Percentiles rank a stretch among this genome's conserved stretches.
These are phyloP conservation scores for Viridothelium virens DNA, from an alignment of 495 filamentous ascomycete species.

Conservation along the genomic window DNA sequence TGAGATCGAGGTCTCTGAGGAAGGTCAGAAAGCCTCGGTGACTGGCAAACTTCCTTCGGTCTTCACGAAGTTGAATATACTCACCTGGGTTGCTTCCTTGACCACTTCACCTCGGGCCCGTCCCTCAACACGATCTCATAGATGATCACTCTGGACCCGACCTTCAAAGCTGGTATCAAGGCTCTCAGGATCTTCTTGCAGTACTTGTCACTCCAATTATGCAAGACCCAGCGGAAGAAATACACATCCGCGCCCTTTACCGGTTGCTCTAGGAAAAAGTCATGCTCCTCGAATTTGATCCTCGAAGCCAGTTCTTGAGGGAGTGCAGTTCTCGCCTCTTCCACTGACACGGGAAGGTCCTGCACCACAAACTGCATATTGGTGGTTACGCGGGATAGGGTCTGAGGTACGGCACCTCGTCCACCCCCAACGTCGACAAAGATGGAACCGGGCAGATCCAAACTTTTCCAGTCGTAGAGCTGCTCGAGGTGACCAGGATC, in stretches of 20 bases:
- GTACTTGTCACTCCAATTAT: slow-evolving; percentile 42
- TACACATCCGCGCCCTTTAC: slow-evolving; percentile 36
- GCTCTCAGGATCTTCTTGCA: slow-evolving; percentile 33
- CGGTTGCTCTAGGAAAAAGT: slow-evolving; percentile 40
- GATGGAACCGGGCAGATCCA: no score
- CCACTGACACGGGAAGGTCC: slow-evolving; percentile 9
- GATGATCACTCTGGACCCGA: slow-evolving; percentile 14
- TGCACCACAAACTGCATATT: slow-evolving; percentile 15
- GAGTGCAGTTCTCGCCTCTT: not conserved
- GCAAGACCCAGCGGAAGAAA: slow-evolving; percentile 38
- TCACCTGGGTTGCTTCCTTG: no score
- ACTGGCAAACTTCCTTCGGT: no score
- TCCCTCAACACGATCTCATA: not conserved
- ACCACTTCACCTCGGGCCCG: no score
- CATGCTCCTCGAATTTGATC: slow-evolving; percentile 35
- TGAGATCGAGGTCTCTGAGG: no score
- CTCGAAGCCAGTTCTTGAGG: not conserved
- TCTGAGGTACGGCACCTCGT: slow-evolving; percentile 25
- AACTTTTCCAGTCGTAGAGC: no score
- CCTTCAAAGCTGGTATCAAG: slow-evolving; percentile 13
- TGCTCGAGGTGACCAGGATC: no score
- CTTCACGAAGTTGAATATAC: no score
- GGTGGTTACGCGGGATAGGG: slow-evolving; percentile 1
- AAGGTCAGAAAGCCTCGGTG: no score
- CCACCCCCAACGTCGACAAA: slow-evolving; percentile 34